Evolutionary conservation across 2,329 filamentous ascomycete species (phyloP), one percentile per base, ranked within the genome.

Genomic region (Paracoccidioides brasiliensis): DNA sequence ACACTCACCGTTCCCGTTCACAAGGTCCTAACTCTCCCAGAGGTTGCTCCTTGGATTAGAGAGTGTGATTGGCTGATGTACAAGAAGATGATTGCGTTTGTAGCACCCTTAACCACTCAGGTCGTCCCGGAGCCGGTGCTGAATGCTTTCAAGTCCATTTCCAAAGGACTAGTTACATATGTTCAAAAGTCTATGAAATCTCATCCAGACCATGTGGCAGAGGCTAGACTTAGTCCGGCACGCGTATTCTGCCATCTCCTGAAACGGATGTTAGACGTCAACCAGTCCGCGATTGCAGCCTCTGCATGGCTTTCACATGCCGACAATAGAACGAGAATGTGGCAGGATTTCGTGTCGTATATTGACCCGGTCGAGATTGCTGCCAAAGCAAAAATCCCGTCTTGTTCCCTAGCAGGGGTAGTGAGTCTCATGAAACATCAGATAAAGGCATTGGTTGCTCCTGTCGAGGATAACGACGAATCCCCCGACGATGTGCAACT

Each of bases 1-100:
- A 97, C 90, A 1, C 80, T 98, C 64, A 98, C 93, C 0, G 94
- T 96, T 70, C 93, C 93, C 5, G 91, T 97, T 3, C 90, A 96
- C 69, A 96, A 94, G 70, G 75, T 98, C 2, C 86, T 98, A 64
- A 83, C 84, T 12, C 83, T 95, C 64, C 83, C 86, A 2, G 84
- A 83, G 55, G 76, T 97, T 55, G 88, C 90, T 2, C 80, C 86
- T 1, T 98, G 93, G 93, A 94, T 98, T 58, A 88, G 93, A 67
- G 86, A 95, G 68, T 95, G 89, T 67, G 93, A 98, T 69, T 94
- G 93, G 73, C 79, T 91, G 38, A 87, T 96, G 74, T 98, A 98
- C 68, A 90, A 97, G 69, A 90, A 90, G 62, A 95, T 97, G 86
- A 90, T 96, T 73, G 84, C 85, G 54, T 94, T 96, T 58, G 83